Base-by-base conservation (phyloP, 2,329 filamentous ascomycete genomes). In the Pseudovirgaria hyperparasitica region DNA sequence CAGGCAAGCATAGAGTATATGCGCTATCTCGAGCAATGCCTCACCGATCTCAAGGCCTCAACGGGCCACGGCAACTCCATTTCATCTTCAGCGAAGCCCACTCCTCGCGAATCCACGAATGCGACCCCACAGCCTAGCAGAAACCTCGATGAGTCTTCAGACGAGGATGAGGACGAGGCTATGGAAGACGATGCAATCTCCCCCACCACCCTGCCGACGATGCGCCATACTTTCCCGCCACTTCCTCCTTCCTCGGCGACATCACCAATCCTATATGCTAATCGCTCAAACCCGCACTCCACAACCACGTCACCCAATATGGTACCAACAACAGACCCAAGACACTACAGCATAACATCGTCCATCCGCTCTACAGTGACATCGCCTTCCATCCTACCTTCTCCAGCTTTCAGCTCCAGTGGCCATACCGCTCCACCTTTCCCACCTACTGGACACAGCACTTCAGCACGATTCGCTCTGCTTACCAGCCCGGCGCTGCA, bases 1-100 rank as follows among this genome's bases (percentile, higher is more conserved):
- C 37, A 93, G 85, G 87, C 87, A 5, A 90, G 85, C 24, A 96
- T 96, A 34, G 90, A 96, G 43, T 96, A 98, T 43, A 74, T 96
- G 37, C 78, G 82, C 33, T 98, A 98, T 49, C 70, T 98, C 9
- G 82, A 96, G 50, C 77, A 84, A 48, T 96, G 87, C 44, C 73
- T 94, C 19, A 55, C 67, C 17, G 80, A 87, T 44, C 65, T 96
- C 29, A 85, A 93, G 51, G 34, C 35, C 11, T 49, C 48, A 38
- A 13, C 43, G 36, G 14, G 39, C 37, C 16, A 46, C 47, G 6
- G 40, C 46, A 5, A 42, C 40, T 3, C 43, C 45, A 6, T 34
- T 38, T 16, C 49, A 48, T n/a, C 33, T 43, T n/a, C 33, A 38
- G 23, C 30, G 34, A 10, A 33, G 28, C 27, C 39, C 13, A 34